Evolutionary conservation across 2,329 filamentous ascomycete genomes (phyloP).

Genomic region (Tricladium varicosporioides): DNA sequence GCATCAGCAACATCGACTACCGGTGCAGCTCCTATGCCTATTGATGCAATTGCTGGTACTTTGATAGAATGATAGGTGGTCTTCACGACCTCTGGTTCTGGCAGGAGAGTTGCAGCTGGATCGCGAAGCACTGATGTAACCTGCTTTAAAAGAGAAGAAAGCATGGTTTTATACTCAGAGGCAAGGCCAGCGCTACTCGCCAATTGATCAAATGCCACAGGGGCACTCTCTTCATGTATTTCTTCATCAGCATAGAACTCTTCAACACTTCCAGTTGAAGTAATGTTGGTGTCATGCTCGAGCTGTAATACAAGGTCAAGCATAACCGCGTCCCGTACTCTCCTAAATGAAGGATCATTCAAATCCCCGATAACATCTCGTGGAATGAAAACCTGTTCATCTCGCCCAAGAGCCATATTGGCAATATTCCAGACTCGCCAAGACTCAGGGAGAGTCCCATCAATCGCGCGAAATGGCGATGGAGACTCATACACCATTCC

Average conservation of each 20-base stretch:
- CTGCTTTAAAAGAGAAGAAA: slow-evolving; percentile 47
- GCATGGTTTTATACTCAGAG: slow-evolving; percentile 34
- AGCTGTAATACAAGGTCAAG: slow-evolving; percentile 69
- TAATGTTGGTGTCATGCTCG: slow-evolving; percentile 26
- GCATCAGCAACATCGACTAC: slow-evolving; percentile 57
- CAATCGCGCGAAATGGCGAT: slow-evolving; percentile 30
- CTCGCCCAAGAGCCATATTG: slow-evolving; percentile 75
- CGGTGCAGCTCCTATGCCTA: slow-evolving; percentile 62
- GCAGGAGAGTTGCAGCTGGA: slow-evolving; percentile 38
- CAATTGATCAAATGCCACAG: slow-evolving; percentile 20
- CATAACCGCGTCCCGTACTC: slow-evolving; percentile 68
- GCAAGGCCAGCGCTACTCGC: slow-evolving; percentile 21
- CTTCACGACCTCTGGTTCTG: slow-evolving; percentile 33
- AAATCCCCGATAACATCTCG: slow-evolving; percentile 74
- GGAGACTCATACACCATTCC: slow-evolving; percentile 65
- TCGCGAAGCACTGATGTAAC: slow-evolving; percentile 51
- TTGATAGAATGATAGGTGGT: slow-evolving; percentile 29
- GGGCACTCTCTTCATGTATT: slow-evolving; percentile 12
- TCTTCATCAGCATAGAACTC: slow-evolving; percentile 22
- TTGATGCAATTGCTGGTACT: slow-evolving; percentile 48
- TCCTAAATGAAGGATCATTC: slow-evolving; percentile 79
- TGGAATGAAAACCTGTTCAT: slow-evolving; percentile 82
- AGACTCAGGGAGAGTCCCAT: slow-evolving; percentile 40
- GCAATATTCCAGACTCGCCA: slow-evolving; percentile 81
- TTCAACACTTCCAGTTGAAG: slow-evolving; percentile 20